These are phyloP conservation scores for Aspergillus sp. DNA, from an alignment of 2,329 filamentous ascomycete species.

Conservation along the genomic window DNA sequence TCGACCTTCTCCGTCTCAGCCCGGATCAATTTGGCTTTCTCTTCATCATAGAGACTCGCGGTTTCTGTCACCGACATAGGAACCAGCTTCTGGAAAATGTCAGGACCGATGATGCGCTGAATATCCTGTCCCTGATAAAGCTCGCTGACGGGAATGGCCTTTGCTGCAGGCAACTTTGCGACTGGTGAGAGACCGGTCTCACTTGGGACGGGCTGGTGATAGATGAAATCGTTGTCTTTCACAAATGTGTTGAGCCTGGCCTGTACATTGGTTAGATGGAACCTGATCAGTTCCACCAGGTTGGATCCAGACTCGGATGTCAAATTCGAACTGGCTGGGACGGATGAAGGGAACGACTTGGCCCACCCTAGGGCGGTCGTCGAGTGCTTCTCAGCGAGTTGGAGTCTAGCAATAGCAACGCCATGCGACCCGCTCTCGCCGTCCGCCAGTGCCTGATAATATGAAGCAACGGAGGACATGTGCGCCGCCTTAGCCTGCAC, in stretches of 20 bases:
- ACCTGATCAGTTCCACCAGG: constrained; percentile 77
- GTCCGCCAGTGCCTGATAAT: constrained; percentile 88
- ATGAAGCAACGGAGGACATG: constrained; percentile 82
- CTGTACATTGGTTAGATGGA: constrained; percentile 76
- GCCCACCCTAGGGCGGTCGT: constrained; percentile 76
- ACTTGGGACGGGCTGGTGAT: constrained; percentile 85
- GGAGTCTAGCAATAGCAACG: constrained; percentile 75
- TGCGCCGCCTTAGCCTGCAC: constrained; percentile 70
- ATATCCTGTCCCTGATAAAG: constrained; percentile 97
- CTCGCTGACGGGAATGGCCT: constrained; percentile 95
- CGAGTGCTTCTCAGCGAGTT: constrained; percentile 73
- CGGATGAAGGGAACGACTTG: constrained; percentile 73
- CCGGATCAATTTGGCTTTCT: constrained; percentile 92
- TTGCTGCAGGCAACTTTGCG: constrained; percentile 88
- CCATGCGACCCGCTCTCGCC: constrained; percentile 87
- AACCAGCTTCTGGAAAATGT: constrained; percentile 95
- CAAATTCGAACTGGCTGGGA: constrained; percentile 79
- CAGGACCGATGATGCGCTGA: constrained; percentile 91
- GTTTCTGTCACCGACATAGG: constrained; percentile 95
- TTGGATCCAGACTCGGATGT: constrained; percentile 71
- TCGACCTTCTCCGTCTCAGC: constrained; percentile 94
- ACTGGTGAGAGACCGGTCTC: constrained; percentile 80
- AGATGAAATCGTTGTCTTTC: constrained; percentile 98
- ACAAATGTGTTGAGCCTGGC: constrained; percentile 72
- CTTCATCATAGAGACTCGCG: constrained; percentile 94